Evolutionary conservation across 768 basidiomycete genomes (phyloP).

Genomic region (Russula abietina): DNA sequence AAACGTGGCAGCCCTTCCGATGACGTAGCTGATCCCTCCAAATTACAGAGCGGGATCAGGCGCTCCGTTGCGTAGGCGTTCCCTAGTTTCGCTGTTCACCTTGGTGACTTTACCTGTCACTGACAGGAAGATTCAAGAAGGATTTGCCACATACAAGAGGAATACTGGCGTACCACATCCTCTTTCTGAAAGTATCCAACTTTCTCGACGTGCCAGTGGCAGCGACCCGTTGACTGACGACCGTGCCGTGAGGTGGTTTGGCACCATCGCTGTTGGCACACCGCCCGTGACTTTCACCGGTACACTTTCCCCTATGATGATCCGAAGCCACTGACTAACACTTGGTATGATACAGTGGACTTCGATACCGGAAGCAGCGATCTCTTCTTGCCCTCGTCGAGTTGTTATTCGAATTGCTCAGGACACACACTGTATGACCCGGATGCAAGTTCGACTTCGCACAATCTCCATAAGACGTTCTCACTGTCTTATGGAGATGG

Average conservation of each 20-base stretch:
- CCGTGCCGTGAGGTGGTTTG: constrained; percentile 17
- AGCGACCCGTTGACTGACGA: constrained; percentile 10
- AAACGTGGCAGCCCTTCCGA: neutral
- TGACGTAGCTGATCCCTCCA: constrained; percentile 3
- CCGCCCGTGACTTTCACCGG: constrained; percentile 19
- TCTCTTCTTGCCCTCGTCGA: constrained; percentile 32
- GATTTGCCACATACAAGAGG: constrained; percentile 13
- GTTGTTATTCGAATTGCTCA: constrained; percentile 31
- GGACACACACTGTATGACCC: constrained; percentile 6
- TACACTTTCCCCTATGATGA: neutral
- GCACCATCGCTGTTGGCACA: constrained; percentile 22
- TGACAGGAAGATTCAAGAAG: constrained; percentile 19
- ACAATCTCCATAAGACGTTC: constrained; percentile 29
- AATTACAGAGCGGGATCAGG: neutral
- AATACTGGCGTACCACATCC: constrained; percentile 22
- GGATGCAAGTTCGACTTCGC: constrained; percentile 23
- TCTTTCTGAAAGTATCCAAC: neutral
- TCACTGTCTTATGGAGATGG: constrained; percentile 37
- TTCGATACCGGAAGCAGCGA: constrained; percentile 37
- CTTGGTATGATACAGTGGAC: constrained; percentile 29
- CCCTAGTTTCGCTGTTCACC: neutral
- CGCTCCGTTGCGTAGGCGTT: constrained; percentile 2
- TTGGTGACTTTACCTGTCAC: neutral
- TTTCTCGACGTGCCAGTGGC: constrained; percentile 3
- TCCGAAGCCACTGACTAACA: neutral